Evolutionary conservation across 2,329 filamentous ascomycete species (phyloP).

Genomic region (Leptographium flavum): DNA sequence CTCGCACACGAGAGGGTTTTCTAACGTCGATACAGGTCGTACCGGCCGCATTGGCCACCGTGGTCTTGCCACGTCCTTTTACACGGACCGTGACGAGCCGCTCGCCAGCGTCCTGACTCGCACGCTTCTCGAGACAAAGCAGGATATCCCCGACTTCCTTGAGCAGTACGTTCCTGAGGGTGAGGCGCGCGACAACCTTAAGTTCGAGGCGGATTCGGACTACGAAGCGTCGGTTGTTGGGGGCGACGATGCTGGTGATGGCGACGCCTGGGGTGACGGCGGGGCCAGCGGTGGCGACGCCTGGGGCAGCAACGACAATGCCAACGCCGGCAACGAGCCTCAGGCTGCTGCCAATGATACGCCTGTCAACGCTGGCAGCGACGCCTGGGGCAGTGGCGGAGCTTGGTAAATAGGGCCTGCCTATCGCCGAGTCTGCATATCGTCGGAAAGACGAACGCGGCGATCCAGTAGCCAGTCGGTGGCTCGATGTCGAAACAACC

Average conservation of each 20-base stretch:
- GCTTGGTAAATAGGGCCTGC: no score
- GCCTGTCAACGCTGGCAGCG: no score
- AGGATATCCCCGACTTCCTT: constrained; percentile 73
- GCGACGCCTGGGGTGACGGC: constrained; percentile 4
- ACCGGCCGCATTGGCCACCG: constrained; percentile 86
- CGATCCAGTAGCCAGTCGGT: no score
- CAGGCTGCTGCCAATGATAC: not conserved
- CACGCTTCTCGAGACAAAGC: constrained; percentile 65
- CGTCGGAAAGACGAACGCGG: no score
- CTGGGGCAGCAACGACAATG: not conserved
- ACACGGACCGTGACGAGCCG: constrained; percentile 60
- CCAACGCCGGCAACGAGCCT: not conserved
- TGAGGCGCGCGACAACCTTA: constrained; percentile 27
- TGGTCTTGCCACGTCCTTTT: constrained; percentile 81
- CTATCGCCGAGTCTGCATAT: no score
- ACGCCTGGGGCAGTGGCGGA: not conserved
- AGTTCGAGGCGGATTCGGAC: constrained; percentile 42
- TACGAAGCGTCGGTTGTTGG: constrained; percentile 24
- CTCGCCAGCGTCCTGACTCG: constrained; percentile 64
- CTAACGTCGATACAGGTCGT: constrained; percentile 42
- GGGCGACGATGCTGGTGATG: constrained; percentile 8
- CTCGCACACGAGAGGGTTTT: not conserved
- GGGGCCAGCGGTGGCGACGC: not conserved
- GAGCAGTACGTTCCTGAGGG: constrained; percentile 46
- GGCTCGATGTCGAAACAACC: no score